A percentile compares a stretch with the other conserved stretches of the same genome.
phyloP scores from a whole-genome alignment of 768 basidiomycete genomes.

The Tulasnella calospora region DNA sequence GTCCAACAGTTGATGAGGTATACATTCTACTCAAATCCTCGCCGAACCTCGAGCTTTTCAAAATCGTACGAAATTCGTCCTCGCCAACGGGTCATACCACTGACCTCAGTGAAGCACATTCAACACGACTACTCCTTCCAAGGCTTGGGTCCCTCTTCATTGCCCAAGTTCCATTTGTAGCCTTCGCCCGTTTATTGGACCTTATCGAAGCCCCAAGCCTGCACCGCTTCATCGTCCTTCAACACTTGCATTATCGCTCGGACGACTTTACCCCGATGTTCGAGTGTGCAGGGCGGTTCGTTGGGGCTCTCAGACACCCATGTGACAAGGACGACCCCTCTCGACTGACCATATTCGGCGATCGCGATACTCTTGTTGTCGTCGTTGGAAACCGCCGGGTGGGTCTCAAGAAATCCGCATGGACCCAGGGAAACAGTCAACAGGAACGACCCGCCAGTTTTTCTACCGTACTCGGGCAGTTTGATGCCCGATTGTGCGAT shows the following conservation, averaged over 20 bases:
- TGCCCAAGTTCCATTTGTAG: background rate
- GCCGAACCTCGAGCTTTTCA: background rate
- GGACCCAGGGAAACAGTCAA: background rate
- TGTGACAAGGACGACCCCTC: background rate
- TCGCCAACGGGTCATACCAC: background rate
- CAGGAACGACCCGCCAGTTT: background rate
- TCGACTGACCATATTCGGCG: background rate
- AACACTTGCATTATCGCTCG: background rate
- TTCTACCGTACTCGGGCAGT: background rate
- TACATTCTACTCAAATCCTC: background rate
- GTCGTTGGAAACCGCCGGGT: background rate
- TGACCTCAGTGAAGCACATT: background rate
- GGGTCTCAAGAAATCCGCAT: background rate
- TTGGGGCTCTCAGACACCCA: background rate
- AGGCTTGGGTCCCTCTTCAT: background rate
- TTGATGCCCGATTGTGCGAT: background rate
- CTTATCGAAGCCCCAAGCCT: background rate
- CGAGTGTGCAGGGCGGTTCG: background rate
- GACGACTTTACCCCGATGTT: background rate
- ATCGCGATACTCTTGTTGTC: background rate
- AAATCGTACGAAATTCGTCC: background rate
- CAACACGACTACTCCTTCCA: background rate
- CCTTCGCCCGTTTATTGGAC: background rate
- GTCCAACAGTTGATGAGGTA: background rate
- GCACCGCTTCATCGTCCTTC: background rate